Evolutionary conservation across 1,284 basidiomycete genomes (phyloP).

Genomic region (Porodaedalea pini): DNA sequence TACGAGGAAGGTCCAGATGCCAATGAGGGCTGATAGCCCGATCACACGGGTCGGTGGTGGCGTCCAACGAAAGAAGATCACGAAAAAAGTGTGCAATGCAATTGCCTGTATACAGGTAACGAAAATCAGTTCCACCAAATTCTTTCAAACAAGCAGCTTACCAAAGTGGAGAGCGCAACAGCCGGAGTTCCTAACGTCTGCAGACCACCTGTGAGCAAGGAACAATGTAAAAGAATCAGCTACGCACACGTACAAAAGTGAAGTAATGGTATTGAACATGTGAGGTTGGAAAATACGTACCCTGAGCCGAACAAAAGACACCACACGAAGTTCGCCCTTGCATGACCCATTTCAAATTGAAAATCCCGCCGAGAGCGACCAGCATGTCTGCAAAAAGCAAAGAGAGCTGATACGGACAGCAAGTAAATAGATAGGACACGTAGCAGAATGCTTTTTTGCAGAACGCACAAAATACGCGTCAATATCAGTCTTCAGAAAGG

Average conservation of each 20-base stretch:
- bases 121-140: not conserved
- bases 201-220: slow-evolving; percentile 1
- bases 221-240: too few relatives aligned
- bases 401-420: slow-evolving; percentile 13
- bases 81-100: slow-evolving; percentile 20
- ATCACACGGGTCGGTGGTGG: slow-evolving; percentile 8
- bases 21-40: not conserved
- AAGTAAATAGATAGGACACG: not conserved
- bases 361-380: slow-evolving; percentile 16
- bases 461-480: slow-evolving; percentile 17
- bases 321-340: slow-evolving; percentile 9
- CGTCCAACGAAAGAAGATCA: slow-evolving; percentile 20
- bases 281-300: not conserved
- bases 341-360: slow-evolving; percentile 16
- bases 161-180: slow-evolving; percentile 17
- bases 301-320: slow-evolving; percentile 16
- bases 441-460: not conserved
- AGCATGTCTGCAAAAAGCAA: slow-evolving; percentile 16
- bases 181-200: slow-evolving; percentile 12
- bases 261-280: too few relatives aligned
- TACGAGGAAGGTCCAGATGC: slow-evolving; percentile 18
- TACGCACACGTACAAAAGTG: too few relatives aligned
- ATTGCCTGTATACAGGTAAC: slow-evolving; percentile 12
- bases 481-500: slow-evolving; percentile 8
- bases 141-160: slow-evolving; percentile 10